These are phyloP conservation scores for Nicotiana rustica DNA, from an alignment of 305 asterid genomes.

Conservation along the genomic window DNA sequence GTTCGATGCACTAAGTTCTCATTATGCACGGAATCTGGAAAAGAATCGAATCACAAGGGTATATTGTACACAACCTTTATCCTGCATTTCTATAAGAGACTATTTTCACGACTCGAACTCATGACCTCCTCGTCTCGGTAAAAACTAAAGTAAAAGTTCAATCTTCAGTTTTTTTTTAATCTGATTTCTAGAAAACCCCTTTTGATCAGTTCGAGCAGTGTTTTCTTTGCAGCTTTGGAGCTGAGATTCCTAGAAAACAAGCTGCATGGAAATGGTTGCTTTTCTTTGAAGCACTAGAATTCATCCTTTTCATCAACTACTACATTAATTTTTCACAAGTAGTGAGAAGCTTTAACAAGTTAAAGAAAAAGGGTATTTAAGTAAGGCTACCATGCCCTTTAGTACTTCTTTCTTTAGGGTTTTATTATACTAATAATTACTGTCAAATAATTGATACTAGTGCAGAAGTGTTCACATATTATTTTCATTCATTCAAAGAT, in stretches of 20 bases:
- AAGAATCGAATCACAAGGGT: no score
- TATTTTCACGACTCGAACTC: no score
- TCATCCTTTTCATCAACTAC: slow-evolving; percentile 3
- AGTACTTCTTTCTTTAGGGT: neutral
- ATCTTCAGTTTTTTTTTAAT: no score
- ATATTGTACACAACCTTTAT: no score
- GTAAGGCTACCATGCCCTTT: slow-evolving; percentile 43
- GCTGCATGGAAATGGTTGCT: neutral
- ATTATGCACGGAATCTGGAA: no score
- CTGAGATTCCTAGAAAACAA: neutral
- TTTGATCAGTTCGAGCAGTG: no score
- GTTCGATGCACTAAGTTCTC: no score
- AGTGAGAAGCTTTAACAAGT: slow-evolving; percentile 20
- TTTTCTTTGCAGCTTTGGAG: no score
- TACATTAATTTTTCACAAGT: slow-evolving; percentile 7
- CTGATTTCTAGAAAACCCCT: no score
- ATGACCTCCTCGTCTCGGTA: no score
- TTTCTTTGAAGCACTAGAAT: neutral
- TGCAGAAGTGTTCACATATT: neutral
- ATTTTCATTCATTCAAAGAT: slow-evolving; percentile 16
- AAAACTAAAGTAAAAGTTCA: no score
- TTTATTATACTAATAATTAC: neutral
- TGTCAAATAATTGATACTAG: neutral
- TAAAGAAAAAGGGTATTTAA: slow-evolving; percentile 49
- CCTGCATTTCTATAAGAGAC: no score